A percentile compares a stretch with the other conserved stretches of the same genome.
Evolutionary conservation across 2,329 filamentous ascomycete genomes (phyloP).

Genomic region (Trematosphaeria pertusa): DNA sequence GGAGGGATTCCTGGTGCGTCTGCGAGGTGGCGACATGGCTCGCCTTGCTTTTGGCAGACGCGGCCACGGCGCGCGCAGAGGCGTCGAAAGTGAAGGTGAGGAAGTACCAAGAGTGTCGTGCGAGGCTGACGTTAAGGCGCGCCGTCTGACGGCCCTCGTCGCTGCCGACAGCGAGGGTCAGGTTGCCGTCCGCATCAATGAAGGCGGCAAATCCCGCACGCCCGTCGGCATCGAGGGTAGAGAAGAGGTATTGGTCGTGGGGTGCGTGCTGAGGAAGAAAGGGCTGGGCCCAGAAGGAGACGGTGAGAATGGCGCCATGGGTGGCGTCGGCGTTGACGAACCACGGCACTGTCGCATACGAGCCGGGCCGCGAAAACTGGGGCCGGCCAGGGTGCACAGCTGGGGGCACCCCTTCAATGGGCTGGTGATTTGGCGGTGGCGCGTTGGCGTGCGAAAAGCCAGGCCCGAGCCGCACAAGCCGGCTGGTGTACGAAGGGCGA

Average conservation of each 20-base stretch:
- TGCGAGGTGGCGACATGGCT: background rate
- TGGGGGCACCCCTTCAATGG: constrained; percentile 9
- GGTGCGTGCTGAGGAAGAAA: constrained; percentile 9
- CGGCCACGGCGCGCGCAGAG: constrained; percentile 1
- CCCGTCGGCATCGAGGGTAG: constrained; percentile 6
- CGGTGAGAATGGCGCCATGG: background rate
- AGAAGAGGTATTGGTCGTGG: constrained; percentile 18
- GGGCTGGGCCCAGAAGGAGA: constrained; percentile 15
- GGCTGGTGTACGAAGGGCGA: constrained; percentile 8
- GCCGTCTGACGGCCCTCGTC: constrained; percentile 1
- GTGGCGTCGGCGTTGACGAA: constrained; percentile 3
- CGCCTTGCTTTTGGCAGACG: constrained; percentile 1
- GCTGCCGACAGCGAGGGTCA: constrained; percentile 5
- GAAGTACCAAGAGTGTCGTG: constrained; percentile 7
- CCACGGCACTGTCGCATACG: constrained; percentile 8
- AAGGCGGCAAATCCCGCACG: constrained; percentile 3
- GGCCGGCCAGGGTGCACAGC: constrained; percentile 9
- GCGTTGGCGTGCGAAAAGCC: constrained; percentile 19
- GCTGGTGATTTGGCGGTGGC: constrained; percentile 13
- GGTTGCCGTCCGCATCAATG: constrained; percentile 1
- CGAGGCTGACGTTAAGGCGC: background rate
- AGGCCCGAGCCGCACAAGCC: constrained; percentile 11
- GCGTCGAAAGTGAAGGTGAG: constrained; percentile 6
- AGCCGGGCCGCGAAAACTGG: constrained; percentile 16
- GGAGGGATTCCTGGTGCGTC: background rate